Conservation (phyloP, 2,329 filamentous ascomycete species). For the Keithomyces neogunnii region DNA sequence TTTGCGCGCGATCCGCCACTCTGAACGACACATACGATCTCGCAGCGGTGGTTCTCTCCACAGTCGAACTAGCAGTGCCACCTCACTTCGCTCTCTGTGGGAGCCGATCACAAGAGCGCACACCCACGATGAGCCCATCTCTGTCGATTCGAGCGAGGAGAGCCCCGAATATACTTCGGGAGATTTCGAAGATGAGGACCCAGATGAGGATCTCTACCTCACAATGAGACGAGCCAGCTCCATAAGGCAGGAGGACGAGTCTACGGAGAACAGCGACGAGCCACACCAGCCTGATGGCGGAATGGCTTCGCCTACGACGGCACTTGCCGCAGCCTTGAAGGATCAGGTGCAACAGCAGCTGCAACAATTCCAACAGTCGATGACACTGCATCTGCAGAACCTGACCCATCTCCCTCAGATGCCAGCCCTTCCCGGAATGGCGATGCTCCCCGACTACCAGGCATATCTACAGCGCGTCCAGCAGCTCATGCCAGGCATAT, state of each 20-base stretch:
- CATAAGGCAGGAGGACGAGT: conserved; percentile 21
- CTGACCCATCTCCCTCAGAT: conserved; percentile 43
- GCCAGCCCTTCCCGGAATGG: conserved; percentile 47
- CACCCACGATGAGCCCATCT: conserved; percentile 25
- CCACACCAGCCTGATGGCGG: conserved; percentile 23
- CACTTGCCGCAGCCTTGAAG: conserved; percentile 60
- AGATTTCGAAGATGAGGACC: conserved; percentile 33
- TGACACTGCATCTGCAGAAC: conserved; percentile 59
- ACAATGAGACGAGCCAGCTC: conserved; percentile 26
- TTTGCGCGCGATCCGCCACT: conserved; percentile 52
- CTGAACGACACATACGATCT: conserved; percentile 55
- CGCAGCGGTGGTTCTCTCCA: conserved; percentile 54
- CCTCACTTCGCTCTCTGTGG: conserved; percentile 60
- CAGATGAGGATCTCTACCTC: conserved; percentile 27
- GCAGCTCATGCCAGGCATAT: conserved; percentile 61
- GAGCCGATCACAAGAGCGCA: conserved; percentile 36
- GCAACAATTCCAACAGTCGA: conserved; percentile 66
- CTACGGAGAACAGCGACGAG: conserved; percentile 27
- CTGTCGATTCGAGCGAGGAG: conserved; percentile 33
- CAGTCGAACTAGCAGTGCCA: conserved; percentile 57
- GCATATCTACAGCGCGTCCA: conserved; percentile 59
- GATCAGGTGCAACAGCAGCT: conserved; percentile 67
- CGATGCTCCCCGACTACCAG: conserved; percentile 63
- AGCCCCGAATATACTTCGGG: conserved; percentile 37
- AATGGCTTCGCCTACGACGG: conserved; percentile 46